phyloP scores from a whole-genome alignment of 2,329 filamentous ascomycete species.

The Diaporthe sp. region DNA sequence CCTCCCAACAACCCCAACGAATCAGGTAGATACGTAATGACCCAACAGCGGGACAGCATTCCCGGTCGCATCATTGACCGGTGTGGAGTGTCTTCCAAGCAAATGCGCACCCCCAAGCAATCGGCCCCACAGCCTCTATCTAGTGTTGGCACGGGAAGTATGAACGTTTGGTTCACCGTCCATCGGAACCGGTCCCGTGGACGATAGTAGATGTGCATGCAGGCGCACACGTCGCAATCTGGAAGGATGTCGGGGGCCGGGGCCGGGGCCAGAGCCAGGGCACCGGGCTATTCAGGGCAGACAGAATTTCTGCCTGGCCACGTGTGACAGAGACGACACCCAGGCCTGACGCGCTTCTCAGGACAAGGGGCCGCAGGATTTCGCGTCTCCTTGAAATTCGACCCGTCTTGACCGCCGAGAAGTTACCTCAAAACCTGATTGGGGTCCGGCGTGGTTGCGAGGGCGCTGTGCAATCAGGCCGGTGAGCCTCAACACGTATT shows the following conservation, averaged over 20 bases:
- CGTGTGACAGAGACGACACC: neutral
- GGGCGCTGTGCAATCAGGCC: neutral
- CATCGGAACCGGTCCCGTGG: neutral
- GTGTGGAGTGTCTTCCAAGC: neutral
- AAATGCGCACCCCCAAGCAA: neutral
- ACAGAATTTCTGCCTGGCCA: neutral
- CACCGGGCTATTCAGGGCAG: neutral
- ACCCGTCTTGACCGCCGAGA: neutral
- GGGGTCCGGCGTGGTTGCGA: neutral
- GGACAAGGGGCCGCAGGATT: too few relatives aligned
- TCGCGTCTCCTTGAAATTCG: too few relatives aligned
- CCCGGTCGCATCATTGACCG: neutral
- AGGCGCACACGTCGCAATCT: too few relatives aligned
- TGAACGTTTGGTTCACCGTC: neutral
- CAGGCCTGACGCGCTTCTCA: too few relatives aligned
- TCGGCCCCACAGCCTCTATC: neutral
- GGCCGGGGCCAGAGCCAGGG: neutral
- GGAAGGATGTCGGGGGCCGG: neutral
- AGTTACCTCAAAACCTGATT: fast-evolving
- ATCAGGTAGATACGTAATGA: neutral
- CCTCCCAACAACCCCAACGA: too few relatives aligned
- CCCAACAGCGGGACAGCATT: neutral
- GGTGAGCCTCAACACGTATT: too few relatives aligned
- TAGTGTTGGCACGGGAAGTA: neutral
- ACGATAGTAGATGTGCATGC: neutral